Percentiles rank a stretch among this genome's conserved stretches.
Conservation (phyloP, 2,329 filamentous ascomycete genomes). For the Diaporthe ampelina region DNA sequence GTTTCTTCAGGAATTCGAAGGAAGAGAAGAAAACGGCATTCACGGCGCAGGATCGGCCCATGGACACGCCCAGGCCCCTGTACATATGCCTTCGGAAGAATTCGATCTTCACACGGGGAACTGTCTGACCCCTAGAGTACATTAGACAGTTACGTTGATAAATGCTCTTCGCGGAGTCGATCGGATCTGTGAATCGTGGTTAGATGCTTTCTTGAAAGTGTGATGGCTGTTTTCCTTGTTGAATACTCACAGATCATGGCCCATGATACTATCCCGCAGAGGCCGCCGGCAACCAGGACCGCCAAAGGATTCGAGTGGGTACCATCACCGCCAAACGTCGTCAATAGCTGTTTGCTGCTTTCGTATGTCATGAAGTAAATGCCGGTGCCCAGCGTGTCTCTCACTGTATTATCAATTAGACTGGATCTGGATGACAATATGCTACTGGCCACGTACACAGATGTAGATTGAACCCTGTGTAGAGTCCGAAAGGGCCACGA, state of each 20-base stretch:
- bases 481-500: slow-evolving; percentile 79
- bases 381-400: slow-evolving; percentile 85
- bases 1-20: slow-evolving; percentile 86
- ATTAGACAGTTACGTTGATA: slow-evolving; percentile 87
- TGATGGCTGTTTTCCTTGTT: background rate
- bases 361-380: slow-evolving; percentile 94
- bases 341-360: slow-evolving; percentile 85
- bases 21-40: slow-evolving; percentile 93
- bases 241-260: slow-evolving; percentile 75
- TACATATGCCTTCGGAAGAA: slow-evolving; percentile 87
- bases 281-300: slow-evolving; percentile 81
- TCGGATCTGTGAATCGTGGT: slow-evolving; percentile 63
- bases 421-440: background rate
- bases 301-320: slow-evolving; percentile 84
- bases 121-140: slow-evolving; percentile 73
- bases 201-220: background rate
- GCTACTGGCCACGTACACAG: slow-evolving; percentile 70
- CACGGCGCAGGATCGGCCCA: slow-evolving; percentile 84
- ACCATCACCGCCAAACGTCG: slow-evolving; percentile 78
- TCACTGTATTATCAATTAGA: slow-evolving; percentile 63
- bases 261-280: slow-evolving; percentile 89
- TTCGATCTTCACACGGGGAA: slow-evolving; percentile 79
- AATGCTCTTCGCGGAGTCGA: slow-evolving; percentile 87
- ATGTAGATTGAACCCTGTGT: slow-evolving; percentile 85
- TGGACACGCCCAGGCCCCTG: slow-evolving; percentile 85